phyloP scores from a whole-genome alignment of 306 rosid genomes.

The cucumber (Cucumis sativus) region DNA sequence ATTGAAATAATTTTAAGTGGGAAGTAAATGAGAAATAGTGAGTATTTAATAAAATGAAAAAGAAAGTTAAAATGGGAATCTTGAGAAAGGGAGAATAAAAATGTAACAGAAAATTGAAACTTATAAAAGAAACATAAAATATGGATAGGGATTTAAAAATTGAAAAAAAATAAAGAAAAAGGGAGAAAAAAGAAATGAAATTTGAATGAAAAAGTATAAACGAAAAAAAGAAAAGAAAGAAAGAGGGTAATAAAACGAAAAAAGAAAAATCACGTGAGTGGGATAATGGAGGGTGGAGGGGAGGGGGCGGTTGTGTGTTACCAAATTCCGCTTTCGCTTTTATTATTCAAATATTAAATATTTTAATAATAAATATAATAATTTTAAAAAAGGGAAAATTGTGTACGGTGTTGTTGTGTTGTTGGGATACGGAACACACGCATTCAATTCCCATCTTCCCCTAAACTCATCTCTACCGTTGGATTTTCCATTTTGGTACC shows the following conservation, averaged over 20 bases:
- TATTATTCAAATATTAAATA: neutral
- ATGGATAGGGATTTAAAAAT: no score
- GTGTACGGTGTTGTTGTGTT: neutral
- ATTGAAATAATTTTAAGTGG: no score
- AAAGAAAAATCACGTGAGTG: neutral
- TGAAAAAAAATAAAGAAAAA: no score
- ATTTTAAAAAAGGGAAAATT: neutral
- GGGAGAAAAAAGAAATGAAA: no score
- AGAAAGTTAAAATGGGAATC: no score
- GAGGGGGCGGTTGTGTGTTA: neutral
- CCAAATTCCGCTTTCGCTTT: neutral
- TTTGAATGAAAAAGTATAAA: no score
- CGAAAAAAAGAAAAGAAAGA: neutral
- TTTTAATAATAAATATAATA: neutral
- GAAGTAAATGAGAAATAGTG: no score
- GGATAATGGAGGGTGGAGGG: neutral
- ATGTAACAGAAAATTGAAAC: no score
- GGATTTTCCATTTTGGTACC: neutral
- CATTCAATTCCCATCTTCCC: neutral
- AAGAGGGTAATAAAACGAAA: neutral
- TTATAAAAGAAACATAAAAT: no score
- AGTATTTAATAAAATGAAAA: no score
- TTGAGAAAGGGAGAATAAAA: no score
- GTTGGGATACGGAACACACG: conserved; percentile 1
- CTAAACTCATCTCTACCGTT: neutral